Base-by-base conservation (phyloP, 2,329 filamentous ascomycete genomes). In the Clarireedia hainanense region DNA sequence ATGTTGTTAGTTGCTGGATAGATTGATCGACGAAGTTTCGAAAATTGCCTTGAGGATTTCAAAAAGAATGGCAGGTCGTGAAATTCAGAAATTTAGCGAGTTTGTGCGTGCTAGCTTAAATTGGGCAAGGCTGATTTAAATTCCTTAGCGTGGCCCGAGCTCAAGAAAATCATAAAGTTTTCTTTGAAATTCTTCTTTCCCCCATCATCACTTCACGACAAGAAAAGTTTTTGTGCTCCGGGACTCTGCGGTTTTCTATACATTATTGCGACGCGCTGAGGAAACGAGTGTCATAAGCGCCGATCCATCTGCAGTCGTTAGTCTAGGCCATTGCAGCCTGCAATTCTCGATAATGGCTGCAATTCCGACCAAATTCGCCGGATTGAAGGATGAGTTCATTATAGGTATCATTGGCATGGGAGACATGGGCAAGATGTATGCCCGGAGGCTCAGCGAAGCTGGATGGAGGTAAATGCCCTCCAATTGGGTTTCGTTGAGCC, bases 361-460 rank as follows among this genome's bases (percentile, higher is more conserved):
- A 15, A 52, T 36, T 36, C 45, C 47, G 6, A 53, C 27, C 20
- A 59, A 57, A 46, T 48, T 60, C 30, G 39, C 43, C 30, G 56
- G 40, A 9, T 56, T 34, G 30, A 64, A 65, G 60, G 60, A 65
- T 7, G 77, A 80, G 68, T 89, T 89, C 70, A 83, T 86, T 60
- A 81, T 99, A 64, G 94, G 94, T 64, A 88, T 99, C 69, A 99
- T 99, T 71, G 94, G 94, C 59, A 96, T 99, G 91, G 94, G 94
- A 62, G 92, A 96, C 69, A 99, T 99, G 94, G 94, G 94, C 68
- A 95, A 87, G 80, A 95, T 99, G 90, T 99, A 99, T 73, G 89
- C 94, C 68, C 84, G 87, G 68, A 84, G 85, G 69, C 81, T 99
- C 67, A 91, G 89, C 73, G 83, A 83, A 69, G 94, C 92, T 69